Base-by-base conservation (phyloP, 116 monocot species). In the Phalaenopsis hybrid region DNA sequence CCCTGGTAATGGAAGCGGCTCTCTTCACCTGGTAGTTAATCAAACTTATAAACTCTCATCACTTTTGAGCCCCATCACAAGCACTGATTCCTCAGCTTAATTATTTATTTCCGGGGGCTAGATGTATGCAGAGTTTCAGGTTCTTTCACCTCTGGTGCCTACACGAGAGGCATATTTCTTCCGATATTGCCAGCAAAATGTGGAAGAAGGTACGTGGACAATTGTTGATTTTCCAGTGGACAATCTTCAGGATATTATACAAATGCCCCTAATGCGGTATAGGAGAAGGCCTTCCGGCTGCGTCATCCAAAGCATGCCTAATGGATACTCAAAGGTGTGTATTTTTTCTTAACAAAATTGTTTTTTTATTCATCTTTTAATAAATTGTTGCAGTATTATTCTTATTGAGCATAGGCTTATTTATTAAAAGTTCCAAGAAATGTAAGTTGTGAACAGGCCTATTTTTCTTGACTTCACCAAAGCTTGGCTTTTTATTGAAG, bases 61-160 rank as follows among this genome's bases (percentile, higher is more conserved):
- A 16, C 16, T 74, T 75, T 59, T 28, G 4, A 4, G 20, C 31
- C 18, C 41, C 12, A 16, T 44, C n/a, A n/a, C n/a, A n/a, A n/a
- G n/a, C n/a, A n/a, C n/a, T n/a, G n/a, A n/a, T n/a, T n/a, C n/a
- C n/a, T n/a, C n/a, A 13, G 28, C 44, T 77, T 31, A 41, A 2
- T 41, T 41, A 44, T 79, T 37, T 58, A 75, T 31, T 44, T 75
- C 2, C 18, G 43, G 57, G 13, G 0, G 76, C 89, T 41, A 99
- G 99, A 99, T 99, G 99, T 88, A 90, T 74, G 99, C 93, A 8
- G 95, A 99, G 82, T 46, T 99, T 31, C 95, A 93, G 79, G 89
- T 92, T 77, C 92, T 88, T n/a, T 88, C 99, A 61, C 99, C 99
- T 48, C 77, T 99, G 63, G 99, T 99, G 84, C 92, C 99, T 7